phyloP scores from a whole-genome alignment of 768 basidiomycete genomes.

The Lyophyllum atratum region DNA sequence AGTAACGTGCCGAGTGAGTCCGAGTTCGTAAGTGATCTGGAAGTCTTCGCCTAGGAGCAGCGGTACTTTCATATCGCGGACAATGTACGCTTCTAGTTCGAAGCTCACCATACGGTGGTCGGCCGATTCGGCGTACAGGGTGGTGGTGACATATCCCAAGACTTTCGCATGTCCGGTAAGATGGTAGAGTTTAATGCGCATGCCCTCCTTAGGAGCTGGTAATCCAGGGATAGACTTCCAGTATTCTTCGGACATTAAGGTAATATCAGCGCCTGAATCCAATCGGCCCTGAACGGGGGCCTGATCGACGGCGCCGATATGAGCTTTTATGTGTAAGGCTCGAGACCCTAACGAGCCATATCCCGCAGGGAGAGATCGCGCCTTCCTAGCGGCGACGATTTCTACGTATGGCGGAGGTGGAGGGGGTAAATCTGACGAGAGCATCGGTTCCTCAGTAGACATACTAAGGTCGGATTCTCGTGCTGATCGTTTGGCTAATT shows the following conservation, averaged over 20 bases:
- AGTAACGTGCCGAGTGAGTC: neutral
- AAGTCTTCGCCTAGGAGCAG: slow-evolving; percentile 35
- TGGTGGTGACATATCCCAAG: neutral
- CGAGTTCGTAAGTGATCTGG: slow-evolving; percentile 27
- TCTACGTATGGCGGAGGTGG: neutral
- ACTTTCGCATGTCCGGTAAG: neutral
- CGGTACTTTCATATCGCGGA: slow-evolving; percentile 27
- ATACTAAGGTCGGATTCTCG: too few relatives aligned
- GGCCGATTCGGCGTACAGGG: neutral
- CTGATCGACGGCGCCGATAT: neutral
- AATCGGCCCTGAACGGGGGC: neutral
- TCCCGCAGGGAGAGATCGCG: neutral
- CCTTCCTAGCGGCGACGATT: neutral
- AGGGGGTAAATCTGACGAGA: too few relatives aligned
- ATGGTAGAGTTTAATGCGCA: neutral
- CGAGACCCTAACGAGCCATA: neutral
- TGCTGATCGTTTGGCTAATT: too few relatives aligned
- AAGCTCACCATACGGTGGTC: slow-evolving; percentile 18
- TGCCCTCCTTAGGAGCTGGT: neutral
- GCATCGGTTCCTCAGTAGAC: too few relatives aligned
- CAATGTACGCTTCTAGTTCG: slow-evolving; percentile 29
- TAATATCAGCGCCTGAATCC: neutral
- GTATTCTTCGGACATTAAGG: neutral
- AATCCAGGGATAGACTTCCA: neutral
- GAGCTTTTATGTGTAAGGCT: neutral